Percentiles rank a stretch among this genome's conserved stretches.
Conservation (phyloP, 2,329 filamentous ascomycete genomes). For the Botrytis deweyae region DNA sequence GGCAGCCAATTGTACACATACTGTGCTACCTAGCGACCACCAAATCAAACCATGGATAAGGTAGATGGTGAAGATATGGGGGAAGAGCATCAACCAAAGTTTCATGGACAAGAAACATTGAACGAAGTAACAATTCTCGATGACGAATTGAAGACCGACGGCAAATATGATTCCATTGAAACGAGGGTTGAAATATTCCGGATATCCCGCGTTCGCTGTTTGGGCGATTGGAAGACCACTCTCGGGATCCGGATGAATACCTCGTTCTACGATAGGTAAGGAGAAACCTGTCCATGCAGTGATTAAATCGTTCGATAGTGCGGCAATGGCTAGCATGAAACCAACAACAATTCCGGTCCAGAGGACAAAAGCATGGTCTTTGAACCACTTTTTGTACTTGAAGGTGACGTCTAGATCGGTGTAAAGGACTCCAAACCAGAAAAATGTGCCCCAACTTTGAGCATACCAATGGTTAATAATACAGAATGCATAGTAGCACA, state of each 20-base stretch:
- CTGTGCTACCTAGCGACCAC: conserved; percentile 36
- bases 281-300: conserved; percentile 24
- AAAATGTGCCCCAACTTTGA: conserved; percentile 47
- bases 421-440: conserved; percentile 47
- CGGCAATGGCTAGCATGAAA: conserved; percentile 32
- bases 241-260: conserved; percentile 44
- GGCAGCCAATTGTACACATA: conserved; percentile 28
- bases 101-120: conserved; percentile 45
- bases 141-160: conserved; percentile 39
- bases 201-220: conserved; percentile 42
- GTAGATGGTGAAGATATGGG: conserved; percentile 51
- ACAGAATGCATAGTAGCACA: conserved; percentile 45
- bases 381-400: conserved; percentile 45
- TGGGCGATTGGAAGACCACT: conserved; percentile 42
- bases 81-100: conserved; percentile 46
- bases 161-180: conserved; percentile 46
- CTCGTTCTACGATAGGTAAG: conserved; percentile 41
- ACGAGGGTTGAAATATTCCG: conserved; percentile 45
- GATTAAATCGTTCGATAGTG: conserved; percentile 25
- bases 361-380: conserved; percentile 40
- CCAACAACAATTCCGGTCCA: conserved; percentile 42
- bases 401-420: conserved; percentile 48
- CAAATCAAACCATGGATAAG: conserved; percentile 46
- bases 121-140: conserved; percentile 42
- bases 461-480: conserved; percentile 49